Evolutionary conservation across 345 rosid genomes (phyloP), one percentile per base, ranked within the genome.

Genomic region (Brassica nigra): DNA sequence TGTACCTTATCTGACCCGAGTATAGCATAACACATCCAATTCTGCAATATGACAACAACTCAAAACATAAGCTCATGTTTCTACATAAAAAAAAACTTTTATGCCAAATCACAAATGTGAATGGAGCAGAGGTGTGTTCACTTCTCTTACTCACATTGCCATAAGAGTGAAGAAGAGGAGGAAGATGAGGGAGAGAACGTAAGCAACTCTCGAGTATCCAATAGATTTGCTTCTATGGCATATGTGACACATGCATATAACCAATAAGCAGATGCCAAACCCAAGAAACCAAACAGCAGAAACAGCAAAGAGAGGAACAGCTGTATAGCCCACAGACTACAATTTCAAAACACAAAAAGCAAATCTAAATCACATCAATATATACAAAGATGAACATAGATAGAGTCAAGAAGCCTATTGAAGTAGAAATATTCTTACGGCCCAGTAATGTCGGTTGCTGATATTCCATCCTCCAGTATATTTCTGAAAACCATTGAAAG

Each of bases 311-410:
- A 93, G 76, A 11, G 97, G 96, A 82, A 68, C 87, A 74, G 96
- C 98, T 27, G 97, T 91, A 75, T 79, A 91, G n/a, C 91, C 85
- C 76, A 85, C 99, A 75, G 99, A 93, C 98, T 95, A 93, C 88
- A 82, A 36, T 57, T 31, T 75, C 54, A 67, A 74, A 71, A 73
- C 42, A 31, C 10, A 78, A 39, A 78, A 76, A 18, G 33, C 58
- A 10, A 1, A 66, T 74, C 31, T 71, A 75, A 68, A 42, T 34
- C 74, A 49, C 57, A 15, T 3, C 42, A 62, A 62, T 39, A 62
- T 14, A 3, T 30, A 30, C 27, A 23, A 23, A 23, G 27, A 23
- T 23, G 27, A 23, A 23, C 27, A 57, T 16, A 54, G 23, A 36
- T 36, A 14, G 44, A 20, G 3, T 20, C 39, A 55, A 14, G 27